Conservation (phyloP, 768 basidiomycete species). For the Termitomyces sp. region DNA sequence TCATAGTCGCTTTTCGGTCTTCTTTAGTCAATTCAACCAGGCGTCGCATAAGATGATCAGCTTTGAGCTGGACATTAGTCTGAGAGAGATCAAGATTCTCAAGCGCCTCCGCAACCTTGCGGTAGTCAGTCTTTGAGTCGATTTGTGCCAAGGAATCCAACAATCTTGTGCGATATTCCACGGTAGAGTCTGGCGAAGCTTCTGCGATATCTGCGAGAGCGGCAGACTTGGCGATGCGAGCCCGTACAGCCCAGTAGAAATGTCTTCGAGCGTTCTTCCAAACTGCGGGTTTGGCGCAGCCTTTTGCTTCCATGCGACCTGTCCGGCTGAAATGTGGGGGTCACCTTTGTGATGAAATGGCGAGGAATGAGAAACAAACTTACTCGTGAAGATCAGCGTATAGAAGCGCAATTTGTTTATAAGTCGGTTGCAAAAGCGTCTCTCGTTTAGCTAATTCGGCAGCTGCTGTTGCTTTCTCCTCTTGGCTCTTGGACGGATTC, state of each 20-base stretch:
- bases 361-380: constrained; percentile 23
- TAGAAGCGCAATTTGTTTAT: constrained; percentile 88
- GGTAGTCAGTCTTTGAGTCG: constrained; percentile 47
- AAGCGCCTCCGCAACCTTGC: constrained; percentile 54
- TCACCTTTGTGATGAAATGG: constrained; percentile 4
- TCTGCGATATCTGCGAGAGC: constrained; percentile 59
- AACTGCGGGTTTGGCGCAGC: constrained; percentile 77
- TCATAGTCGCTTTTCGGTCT: constrained; percentile 72
- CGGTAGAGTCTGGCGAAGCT: constrained; percentile 65
- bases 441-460: constrained; percentile 73
- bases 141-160: constrained; percentile 57
- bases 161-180: constrained; percentile 60
- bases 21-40: constrained; percentile 65
- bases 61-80: constrained; percentile 58
- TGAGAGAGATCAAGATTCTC: constrained; percentile 66
- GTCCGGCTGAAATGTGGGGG: constrained; percentile 52
- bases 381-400: constrained; percentile 98
- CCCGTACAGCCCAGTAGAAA: constrained; percentile 93
- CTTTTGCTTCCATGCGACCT: constrained; percentile 97
- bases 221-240: constrained; percentile 65
- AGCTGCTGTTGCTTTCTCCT: constrained; percentile 68
- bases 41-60: constrained; percentile 61
- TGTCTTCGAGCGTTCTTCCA: constrained; percentile 88
- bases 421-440: constrained; percentile 76
- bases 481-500: constrained; percentile 62